Evolutionary conservation across 495 filamentous ascomycete species (phyloP), one percentile per base, ranked within the genome.

Genomic region (Penicillium canescens): DNA sequence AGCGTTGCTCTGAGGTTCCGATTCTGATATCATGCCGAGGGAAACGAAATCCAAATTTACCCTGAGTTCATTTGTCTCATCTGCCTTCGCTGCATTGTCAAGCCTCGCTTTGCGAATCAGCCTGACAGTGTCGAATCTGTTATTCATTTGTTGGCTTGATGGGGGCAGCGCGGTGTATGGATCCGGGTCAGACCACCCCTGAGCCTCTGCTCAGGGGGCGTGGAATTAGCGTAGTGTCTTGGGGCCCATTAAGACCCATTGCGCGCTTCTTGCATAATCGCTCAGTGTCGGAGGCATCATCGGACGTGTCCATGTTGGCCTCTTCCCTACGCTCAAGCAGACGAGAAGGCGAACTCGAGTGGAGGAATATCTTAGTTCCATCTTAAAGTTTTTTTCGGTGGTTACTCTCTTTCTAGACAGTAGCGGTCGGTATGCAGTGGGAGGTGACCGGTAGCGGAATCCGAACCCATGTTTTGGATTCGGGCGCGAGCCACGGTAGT

Each of bases 171-270:
- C 86, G 3, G 89, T 94, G 70, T 96, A 96, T 0, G 90, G 90
- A 68, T 96, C 92, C 4, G 92, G 90, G 60, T 96, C 96, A 1
- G 90, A 96, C 92, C 92, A 96, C 67, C 85, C 88, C 1, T 90
- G 91, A 3, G 60, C 74, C 63, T 79, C n/a, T n/a, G n/a, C n/a
- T n/a, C 59, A 10, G 68, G 69, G 54, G 77, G 34, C 51, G 41
- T 3, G 63, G 51, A 1, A 41, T 46, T 7, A 63, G 39, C n/a
- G 47, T 59, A 41, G 77, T 35, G 0, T 46, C 55, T 42, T 58
- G 10, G 66, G 18, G 60, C 9, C 70, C 54, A 13, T 82, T 73
- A n/a, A 74, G 59, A 47, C 82, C 82, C 18, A 72, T 52, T 1
- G 73, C 76, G 41, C 82, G 84, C 47, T 69, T 75, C 47, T 81